Base-by-base conservation (phyloP, 768 basidiomycete species). In the Infundibulicybe gibba region DNA sequence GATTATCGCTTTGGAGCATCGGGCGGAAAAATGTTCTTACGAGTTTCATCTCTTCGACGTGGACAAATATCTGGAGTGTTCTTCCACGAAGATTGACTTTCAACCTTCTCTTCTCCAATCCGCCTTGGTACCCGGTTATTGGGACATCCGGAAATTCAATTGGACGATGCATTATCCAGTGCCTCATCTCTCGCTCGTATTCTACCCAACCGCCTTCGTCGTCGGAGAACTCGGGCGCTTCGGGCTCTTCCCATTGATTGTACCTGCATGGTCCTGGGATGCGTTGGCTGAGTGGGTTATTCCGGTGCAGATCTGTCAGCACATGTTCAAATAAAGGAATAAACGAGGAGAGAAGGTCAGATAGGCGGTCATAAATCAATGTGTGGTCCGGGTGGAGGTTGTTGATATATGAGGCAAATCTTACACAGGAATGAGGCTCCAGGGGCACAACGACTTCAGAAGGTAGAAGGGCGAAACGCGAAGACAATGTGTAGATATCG, bases 331-430 rank as follows among this genome's bases (percentile, higher is more conserved):
- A 77, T 11, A 80, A 58, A 12, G 79, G 77, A 11, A 80, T 49
- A 32, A 71, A 66, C 1, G 50, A 48, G 1, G 60, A 52, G 5
- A 80, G 58, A 20, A 71, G 53, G 14, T 46, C 46, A 47, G 65
- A 60, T 6, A 77, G 55, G 13, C 56, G 58, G 19, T 37, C 14
- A 52, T 74, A 73, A 11, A 70, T 56, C 14, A 49, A 20, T 13
- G 34, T 38, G 45, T 68, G 52, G 3, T 55, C 51, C 5, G 70
- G 73, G 48, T 77, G 59, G 16, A 81, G 58, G 48, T 78, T 76
- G 57, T 79, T 80, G 64, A 81, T 79, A 58, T 81, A 81, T 2
- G 76, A 75, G 8, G 62, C 50, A 43, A 76, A 69, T 47, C 58
- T 59, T 2, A 59, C 57, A 3, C 44, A 43, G 12, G 64, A 62